Conservation (phyloP, 225 moss, liverwort and hornwort genomes). For the Pleurozium schreberi region DNA sequence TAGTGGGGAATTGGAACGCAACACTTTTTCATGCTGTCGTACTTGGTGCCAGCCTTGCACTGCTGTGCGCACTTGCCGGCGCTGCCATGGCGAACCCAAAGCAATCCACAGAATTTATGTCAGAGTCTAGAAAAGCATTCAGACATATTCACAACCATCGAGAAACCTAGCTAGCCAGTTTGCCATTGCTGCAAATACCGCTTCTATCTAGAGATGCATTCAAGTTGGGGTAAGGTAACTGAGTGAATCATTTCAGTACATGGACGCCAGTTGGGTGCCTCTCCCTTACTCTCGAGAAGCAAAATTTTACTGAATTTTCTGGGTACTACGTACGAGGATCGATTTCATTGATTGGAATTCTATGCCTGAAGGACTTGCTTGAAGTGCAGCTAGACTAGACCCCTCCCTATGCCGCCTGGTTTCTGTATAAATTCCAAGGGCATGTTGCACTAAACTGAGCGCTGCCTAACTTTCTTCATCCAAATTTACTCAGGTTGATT, state of each 20-base stretch:
- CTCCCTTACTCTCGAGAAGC: background rate
- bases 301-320: background rate
- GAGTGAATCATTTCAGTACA: background rate
- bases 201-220: background rate
- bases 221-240: background rate
- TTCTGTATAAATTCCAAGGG: background rate
- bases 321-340: background rate
- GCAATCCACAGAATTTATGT: too few species aligned
- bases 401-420: too few species aligned
- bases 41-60: background rate
- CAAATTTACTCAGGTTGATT: background rate
- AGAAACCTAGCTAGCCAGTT: background rate
- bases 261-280: too few species aligned
- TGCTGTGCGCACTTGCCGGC: background rate
- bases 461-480: too few species aligned
- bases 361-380: background rate
- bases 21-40: background rate
- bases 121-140: background rate
- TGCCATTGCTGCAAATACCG: background rate
- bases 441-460: background rate
- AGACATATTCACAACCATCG: too few species aligned
- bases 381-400: background rate
- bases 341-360: background rate
- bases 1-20: background rate
- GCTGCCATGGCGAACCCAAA: background rate